Evolutionary conservation across 805 yeast species (phyloP).

Genomic region (Yamadazyma insecticola): DNA sequence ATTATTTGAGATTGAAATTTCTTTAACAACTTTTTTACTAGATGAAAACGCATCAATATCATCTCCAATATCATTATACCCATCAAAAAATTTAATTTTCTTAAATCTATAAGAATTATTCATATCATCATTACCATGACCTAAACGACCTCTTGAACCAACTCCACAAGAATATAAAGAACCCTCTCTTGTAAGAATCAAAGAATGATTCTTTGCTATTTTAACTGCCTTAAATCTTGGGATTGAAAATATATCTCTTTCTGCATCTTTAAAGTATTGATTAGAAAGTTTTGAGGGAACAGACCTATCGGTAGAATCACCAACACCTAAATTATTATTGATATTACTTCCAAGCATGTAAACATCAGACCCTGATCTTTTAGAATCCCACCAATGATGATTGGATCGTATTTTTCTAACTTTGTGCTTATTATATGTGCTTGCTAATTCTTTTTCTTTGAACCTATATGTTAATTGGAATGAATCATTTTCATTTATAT

Average conservation of each 20-base stretch:
- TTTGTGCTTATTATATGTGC: conserved; percentile 2
- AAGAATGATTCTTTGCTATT: conserved; percentile 64
- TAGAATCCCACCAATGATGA: conserved; percentile 38
- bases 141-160: conserved; percentile 69
- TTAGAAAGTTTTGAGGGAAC: conserved; percentile 37
- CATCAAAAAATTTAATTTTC: conserved; percentile 34
- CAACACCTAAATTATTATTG: conserved; percentile 62
- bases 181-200: conserved; percentile 53
- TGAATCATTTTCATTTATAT: conserved; percentile 32
- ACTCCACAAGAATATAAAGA: conserved; percentile 60
- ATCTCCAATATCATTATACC: conserved; percentile 6
- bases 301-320: conserved; percentile 48
- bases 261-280: conserved; percentile 17
- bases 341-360: conserved; percentile 60
- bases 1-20: conserved; percentile 55
- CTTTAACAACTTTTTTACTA: conserved; percentile 17
- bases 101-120: conserved; percentile 40
- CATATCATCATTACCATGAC: conserved; percentile 41
- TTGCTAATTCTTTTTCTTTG: conserved; percentile 4
- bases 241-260: conserved; percentile 14
- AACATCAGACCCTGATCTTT: conserved; percentile 54
- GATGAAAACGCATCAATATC: too few species aligned
- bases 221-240: conserved; percentile 46
- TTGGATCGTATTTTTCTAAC: conserved; percentile 5
- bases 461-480: conserved; percentile 22